Base-by-base conservation (phyloP, 2,329 filamentous ascomycete genomes). In the Cytospora paraplurivora region DNA sequence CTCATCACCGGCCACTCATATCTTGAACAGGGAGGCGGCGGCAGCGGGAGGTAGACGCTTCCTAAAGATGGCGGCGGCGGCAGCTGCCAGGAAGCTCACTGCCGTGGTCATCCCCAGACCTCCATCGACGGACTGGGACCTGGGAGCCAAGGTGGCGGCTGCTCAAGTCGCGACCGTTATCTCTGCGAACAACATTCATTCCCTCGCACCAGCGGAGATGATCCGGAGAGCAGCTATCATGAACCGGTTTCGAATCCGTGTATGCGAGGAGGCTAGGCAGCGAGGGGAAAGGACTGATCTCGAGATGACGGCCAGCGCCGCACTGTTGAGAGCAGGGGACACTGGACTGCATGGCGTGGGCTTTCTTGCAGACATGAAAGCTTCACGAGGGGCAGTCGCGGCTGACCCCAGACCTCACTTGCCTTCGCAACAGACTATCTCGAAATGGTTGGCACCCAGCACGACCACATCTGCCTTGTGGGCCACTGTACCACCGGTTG, bases 1-100 rank as follows among this genome's bases (percentile, higher is more conserved):
- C 73, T 90, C 88, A 0, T 79, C 84, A 34, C 89, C 89, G 0
- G 86, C 89, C 3, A 87, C 88, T 51, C 88, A 91, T 69, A 89
- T 91, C 62, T 79, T 88, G 59, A 85, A 88, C 72, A 82, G 87
- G 33, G 86, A 85, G 62, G 79, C 77, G 13, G 79, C 77, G 12
- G 73, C 77, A 1, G 68, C 73, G 1, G 78, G 80, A 5, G 78
- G 82, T 67, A 81, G 77, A 68, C 76, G 80, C 4, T 81, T 85
- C 59, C 69, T 82, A 35, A 81, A 81, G 69, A 75, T 82, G 62
- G 79, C 81, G 0, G 77, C 79, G 5, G 73, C 79, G 21, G 69
- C 77, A 19, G 76, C 77, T 13, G 70, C 75, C 10, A 71, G 74
- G 13, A 69, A 71, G 51, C 69, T 70, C 32, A 51, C 38, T 15